Conservation (phyloP, 495 filamentous ascomycete species). For the Aspergillus sclerotioniger region DNA sequence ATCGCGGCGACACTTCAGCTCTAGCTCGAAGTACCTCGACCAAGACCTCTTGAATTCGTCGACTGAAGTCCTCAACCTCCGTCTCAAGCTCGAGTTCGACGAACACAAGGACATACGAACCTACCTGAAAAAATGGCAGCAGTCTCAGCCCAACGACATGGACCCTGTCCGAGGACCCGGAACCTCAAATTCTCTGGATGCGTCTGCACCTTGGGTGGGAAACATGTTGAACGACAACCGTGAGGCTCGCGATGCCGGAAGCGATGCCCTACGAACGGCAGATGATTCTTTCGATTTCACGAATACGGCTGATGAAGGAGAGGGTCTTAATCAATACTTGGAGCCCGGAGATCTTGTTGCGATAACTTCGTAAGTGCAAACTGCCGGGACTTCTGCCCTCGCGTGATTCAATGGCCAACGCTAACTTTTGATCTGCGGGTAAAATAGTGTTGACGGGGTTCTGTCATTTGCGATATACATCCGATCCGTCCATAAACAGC, state of each 20-base stretch:
- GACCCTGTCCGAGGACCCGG: constrained; percentile 36
- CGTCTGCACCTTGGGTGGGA: constrained; percentile 22
- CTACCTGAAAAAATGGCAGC: constrained; percentile 55
- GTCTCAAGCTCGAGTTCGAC: constrained; percentile 35
- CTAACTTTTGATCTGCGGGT: neutral
- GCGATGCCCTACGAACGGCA: constrained; percentile 25
- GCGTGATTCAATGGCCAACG: neutral
- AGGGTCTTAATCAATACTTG: constrained; percentile 42
- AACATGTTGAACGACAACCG: constrained; percentile 46
- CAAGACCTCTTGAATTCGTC: constrained; percentile 14
- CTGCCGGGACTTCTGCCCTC: neutral
- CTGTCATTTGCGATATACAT: constrained; percentile 67
- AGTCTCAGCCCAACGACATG: constrained; percentile 26
- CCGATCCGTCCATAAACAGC: constrained; percentile 55
- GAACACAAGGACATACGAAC: constrained; percentile 45
- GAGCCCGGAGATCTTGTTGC: constrained; percentile 74
- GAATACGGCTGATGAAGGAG: constrained; percentile 37
- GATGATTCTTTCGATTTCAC: constrained; percentile 32
- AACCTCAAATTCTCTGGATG: constrained; percentile 13
- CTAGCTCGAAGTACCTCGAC: constrained; percentile 1
- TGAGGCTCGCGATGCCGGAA: constrained; percentile 27
- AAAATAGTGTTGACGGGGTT: constrained; percentile 34
- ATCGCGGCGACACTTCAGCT: constrained; percentile 8
- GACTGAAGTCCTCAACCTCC: constrained; percentile 26
- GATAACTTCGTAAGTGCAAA: constrained; percentile 43